Evolutionary conservation across 306 rosid species (phyloP).

Genomic region (Quercus rubra): DNA sequence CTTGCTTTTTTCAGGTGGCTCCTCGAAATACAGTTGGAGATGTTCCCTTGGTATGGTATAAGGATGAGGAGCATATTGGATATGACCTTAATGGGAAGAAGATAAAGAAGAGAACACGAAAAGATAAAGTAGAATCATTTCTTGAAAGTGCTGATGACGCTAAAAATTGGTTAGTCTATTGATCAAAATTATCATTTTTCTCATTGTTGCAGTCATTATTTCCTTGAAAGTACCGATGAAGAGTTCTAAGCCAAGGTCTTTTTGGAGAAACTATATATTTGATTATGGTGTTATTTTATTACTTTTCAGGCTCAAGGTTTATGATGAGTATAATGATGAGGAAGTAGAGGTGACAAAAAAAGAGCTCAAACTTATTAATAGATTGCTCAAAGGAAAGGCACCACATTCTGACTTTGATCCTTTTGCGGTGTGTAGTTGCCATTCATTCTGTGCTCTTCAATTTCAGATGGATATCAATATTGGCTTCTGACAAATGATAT

Average conservation of each 20-base stretch:
- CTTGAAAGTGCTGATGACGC: conserved; percentile 80
- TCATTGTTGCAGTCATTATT: background rate
- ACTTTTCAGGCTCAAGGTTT: conserved; percentile 66
- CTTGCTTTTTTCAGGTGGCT: conserved; percentile 50
- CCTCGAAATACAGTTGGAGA: conserved; percentile 86
- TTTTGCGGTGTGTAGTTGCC: conserved; percentile 51
- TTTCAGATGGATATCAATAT: conserved; percentile 2
- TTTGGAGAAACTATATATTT: background rate
- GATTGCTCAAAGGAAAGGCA: conserved; percentile 64
- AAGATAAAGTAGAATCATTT: conserved; percentile 72
- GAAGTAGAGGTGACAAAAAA: conserved; percentile 61
- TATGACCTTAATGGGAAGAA: conserved; percentile 80
- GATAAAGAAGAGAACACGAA: conserved; percentile 71
- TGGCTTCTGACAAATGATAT: background rate
- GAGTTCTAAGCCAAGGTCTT: background rate
- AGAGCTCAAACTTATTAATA: conserved; percentile 58
- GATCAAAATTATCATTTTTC: background rate
- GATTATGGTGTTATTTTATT: conserved; percentile 12
- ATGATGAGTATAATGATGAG: conserved; percentile 83
- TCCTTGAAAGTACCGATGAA: background rate
- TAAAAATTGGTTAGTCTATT: conserved; percentile 64
- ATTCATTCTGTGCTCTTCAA: conserved; percentile 2
- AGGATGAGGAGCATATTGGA: conserved; percentile 87
- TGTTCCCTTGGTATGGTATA: conserved; percentile 84
- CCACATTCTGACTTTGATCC: conserved; percentile 86